Base-by-base conservation (phyloP, 495 filamentous ascomycete genomes). In the Mytilinidion resinicola region DNA sequence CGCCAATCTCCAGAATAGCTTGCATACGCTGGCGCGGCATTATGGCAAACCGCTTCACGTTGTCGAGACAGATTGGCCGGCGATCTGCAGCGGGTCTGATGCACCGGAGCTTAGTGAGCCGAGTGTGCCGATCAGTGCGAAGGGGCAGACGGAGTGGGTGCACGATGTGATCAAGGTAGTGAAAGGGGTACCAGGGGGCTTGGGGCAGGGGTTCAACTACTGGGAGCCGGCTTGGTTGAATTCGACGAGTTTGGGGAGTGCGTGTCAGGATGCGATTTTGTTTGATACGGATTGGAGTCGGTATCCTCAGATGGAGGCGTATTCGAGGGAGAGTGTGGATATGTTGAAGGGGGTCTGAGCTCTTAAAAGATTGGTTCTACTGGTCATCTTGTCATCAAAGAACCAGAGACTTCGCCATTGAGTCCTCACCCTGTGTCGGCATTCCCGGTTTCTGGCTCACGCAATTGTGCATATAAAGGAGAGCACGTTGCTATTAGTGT, bases 201-300 rank as follows among this genome's bases (percentile, higher is more conserved):
- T 73, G 39, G 75, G 75, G 0, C 68, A 67, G 49, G 75, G 75
- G 21, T 56, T 75, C 7, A 66, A 69, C 51, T 76, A 76, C 53
- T 77, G 75, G 75, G 74, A 77, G 66, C 73, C 75, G 7, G 72
- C 73, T 1, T 75, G 75, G 74, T 53, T 73, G 48, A 72, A 72
- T 50, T 69, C 65, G 50, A 72, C 72, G 12, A 63, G 67, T 2
- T 53, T 74, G 21, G 72, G 72, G 42, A 70, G 68, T 56, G 60
- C 61, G 48, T 75, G 73, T 44, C 51, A 68, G 34, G 64, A 70
- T 61, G 64, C 66, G 3, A 71, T 72, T 51, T 51, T 75, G 46
- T 74, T 74, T 57, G 46, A 55, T 20, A 38, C 67, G 1, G 70
- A 74, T 56, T 74, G 69, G 64, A 70, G 66, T 41, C 50, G 61